These are phyloP conservation scores for Didymella glomerata DNA, from an alignment of 2,329 filamentous ascomycete species.

Conservation along the genomic window DNA sequence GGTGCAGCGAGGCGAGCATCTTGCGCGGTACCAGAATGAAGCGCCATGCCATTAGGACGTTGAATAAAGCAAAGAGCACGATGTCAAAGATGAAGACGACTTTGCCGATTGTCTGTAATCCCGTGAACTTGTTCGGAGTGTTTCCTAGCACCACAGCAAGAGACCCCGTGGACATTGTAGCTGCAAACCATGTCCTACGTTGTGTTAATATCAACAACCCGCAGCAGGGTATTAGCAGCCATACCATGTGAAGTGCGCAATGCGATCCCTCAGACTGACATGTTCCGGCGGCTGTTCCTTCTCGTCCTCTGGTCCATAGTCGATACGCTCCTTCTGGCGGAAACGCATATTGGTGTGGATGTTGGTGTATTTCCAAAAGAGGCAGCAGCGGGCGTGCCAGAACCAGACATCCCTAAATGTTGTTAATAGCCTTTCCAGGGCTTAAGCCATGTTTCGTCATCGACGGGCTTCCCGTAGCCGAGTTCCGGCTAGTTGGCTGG, in stretches of 20 bases:
- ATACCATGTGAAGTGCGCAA: slow-evolving; percentile 40
- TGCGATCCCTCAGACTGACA: slow-evolving; percentile 35
- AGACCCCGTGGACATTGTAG: slow-evolving; percentile 78
- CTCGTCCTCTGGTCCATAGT: slow-evolving; percentile 21
- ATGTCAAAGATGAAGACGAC: slow-evolving; percentile 75
- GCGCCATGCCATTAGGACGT: slow-evolving; percentile 63
- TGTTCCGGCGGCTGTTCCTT: slow-evolving; percentile 28
- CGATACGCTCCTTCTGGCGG: slow-evolving; percentile 28
- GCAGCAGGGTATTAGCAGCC: not conserved
- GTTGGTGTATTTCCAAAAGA: not conserved
- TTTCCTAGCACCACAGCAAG: slow-evolving; percentile 71
- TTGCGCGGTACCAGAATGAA: slow-evolving; percentile 68
- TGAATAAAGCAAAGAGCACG: slow-evolving; percentile 67
- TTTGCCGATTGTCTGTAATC: slow-evolving; percentile 69
- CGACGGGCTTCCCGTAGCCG: slow-evolving; percentile 18
- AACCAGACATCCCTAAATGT: not conserved
- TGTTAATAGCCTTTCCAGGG: slow-evolving; percentile 2
- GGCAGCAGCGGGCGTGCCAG: not conserved
- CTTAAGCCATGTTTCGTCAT: slow-evolving; percentile 20
- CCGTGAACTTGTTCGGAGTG: slow-evolving; percentile 69
- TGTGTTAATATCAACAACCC: not conserved
- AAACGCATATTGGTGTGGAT: slow-evolving; percentile 27
- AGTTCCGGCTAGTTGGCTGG: slow-evolving; percentile 13
- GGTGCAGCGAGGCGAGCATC: slow-evolving; percentile 65
- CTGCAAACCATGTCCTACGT: slow-evolving; percentile 66